These are phyloP conservation scores for Kingdonia uniflora DNA, from an alignment of 164 flowering plant genomes.

Conservation along the genomic window DNA sequence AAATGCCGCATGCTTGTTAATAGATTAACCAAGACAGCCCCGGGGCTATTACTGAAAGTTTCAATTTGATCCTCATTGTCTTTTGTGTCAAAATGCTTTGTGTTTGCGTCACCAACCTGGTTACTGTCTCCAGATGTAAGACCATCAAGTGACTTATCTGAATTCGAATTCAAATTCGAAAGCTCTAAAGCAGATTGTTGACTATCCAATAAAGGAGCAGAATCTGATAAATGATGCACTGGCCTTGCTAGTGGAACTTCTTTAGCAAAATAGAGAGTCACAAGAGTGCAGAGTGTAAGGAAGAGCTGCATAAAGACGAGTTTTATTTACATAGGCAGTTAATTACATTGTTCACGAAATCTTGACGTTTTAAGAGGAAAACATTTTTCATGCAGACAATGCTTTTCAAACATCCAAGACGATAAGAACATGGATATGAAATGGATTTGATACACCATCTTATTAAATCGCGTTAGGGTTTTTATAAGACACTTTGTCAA, in stretches of 20 bases:
- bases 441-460: too few species aligned
- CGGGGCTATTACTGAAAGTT: constrained; percentile 64
- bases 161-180: constrained; percentile 27
- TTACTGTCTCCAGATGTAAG: constrained; percentile 12
- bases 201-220: constrained; percentile 65
- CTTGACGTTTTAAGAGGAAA: too few species aligned
- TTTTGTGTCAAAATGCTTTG: constrained; percentile 15
- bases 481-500: too few species aligned
- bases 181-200: constrained; percentile 28
- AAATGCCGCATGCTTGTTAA: constrained; percentile 88
- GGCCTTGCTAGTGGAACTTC: constrained; percentile 59
- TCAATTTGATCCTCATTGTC: constrained; percentile 32
- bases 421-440: too few species aligned
- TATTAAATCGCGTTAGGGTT: too few species aligned
- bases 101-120: constrained; percentile 16
- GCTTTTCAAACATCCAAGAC: too few species aligned
- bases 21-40: constrained; percentile 84
- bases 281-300: constrained; percentile 69
- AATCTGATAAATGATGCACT: constrained; percentile 43
- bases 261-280: constrained; percentile 77
- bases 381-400: too few species aligned
- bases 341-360: too few species aligned
- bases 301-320: constrained; percentile 45
- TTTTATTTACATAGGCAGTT: not conserved
- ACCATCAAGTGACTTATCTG: constrained; percentile 13